Base-by-base conservation (phyloP, 139 green algal species). In the Prasinococcaceae sp. region DNA sequence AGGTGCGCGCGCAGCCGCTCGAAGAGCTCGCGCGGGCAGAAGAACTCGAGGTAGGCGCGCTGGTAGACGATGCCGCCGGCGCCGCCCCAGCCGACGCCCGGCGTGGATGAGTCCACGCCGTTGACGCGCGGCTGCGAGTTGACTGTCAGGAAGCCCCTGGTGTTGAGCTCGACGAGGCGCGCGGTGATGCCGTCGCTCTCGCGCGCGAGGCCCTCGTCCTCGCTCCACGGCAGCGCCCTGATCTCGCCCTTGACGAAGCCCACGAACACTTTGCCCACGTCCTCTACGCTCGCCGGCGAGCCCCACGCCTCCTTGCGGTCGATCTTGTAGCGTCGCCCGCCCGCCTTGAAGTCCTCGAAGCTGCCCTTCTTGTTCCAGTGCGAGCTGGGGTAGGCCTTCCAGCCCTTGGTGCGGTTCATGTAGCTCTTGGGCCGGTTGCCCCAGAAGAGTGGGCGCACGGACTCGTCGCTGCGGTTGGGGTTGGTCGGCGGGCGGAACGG, bases 21-120 rank as follows among this genome's bases (percentile, higher is more conserved):
- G 32, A 80, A 73, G 26, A 51, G 55, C 3, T 78, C 69, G 0
- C 74, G 70, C 9, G 77, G 73, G 22, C 57, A 65, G 49, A 93
- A 93, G 54, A 86, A 86, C 70, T 93, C 83, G 3, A 90, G 63
- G 55, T 90, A 93, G 0, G 71, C 70, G 66, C 86, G 86, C 72
- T 88, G 79, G 75, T 92, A 93, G 50, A 93, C 71, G 42, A 79
- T 78, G 66, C 83, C 83, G 26, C 72, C 62, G 6, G 62, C 39
- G 0, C 60, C 55, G 25, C 83, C 83, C 83, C 83, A 92, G 26
- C 83, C 83, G 28, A 80, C 45, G 0, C 47, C 46, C 6, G 65
- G 3, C 50, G 83, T 69, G 5, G 30, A 51, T 30, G 61, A 80
- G 30, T 65, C 36, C 10, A 47, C 50, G 0, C 68, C 83, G 48